Evolutionary conservation across 1,284 basidiomycete genomes (phyloP).

Genomic region (Xerocomus minutiporus): DNA sequence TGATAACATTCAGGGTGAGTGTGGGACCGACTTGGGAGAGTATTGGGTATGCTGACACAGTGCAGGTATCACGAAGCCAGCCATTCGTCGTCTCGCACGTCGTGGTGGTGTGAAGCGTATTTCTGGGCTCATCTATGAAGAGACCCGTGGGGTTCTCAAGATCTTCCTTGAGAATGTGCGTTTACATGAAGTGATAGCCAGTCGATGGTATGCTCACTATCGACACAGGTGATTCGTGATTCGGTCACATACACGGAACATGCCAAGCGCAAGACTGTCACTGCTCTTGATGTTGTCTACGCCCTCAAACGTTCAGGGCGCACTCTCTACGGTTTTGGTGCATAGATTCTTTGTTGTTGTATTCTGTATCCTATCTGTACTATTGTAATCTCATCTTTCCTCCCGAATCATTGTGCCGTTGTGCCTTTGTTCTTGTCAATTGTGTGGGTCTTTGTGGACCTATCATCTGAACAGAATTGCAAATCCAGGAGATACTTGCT

Average conservation of each 20-base stretch:
- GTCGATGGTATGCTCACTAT: slow-evolving; percentile 41
- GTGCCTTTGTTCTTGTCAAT: no score
- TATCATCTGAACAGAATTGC: no score
- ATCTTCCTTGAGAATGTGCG: slow-evolving; percentile 69
- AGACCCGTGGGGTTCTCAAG: slow-evolving; percentile 81
- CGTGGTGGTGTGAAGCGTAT: slow-evolving; percentile 85
- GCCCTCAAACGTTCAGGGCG: slow-evolving; percentile 79
- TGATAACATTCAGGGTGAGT: slow-evolving; percentile 64
- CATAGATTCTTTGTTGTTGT: slow-evolving; percentile 27
- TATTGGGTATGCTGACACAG: neutral
- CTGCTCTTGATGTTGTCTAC: slow-evolving; percentile 77
- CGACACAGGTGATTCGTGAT: slow-evolving; percentile 60
- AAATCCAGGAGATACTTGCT: no score
- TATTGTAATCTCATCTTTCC: neutral
- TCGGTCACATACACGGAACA: slow-evolving; percentile 87
- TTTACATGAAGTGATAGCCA: slow-evolving; percentile 69
- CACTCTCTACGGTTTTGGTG: slow-evolving; percentile 75
- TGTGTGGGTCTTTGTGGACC: no score
- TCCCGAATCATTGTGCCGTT: neutral
- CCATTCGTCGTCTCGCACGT: slow-evolving; percentile 81
- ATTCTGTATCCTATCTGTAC: neutral
- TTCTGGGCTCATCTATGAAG: slow-evolving; percentile 78
- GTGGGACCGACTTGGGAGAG: neutral
- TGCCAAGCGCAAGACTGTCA: slow-evolving; percentile 87
- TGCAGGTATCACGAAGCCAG: slow-evolving; percentile 46